Percentiles rank a stretch among this genome's conserved stretches.
phyloP scores from a whole-genome alignment of 768 basidiomycete genomes.

The Gyrodon lividus region DNA sequence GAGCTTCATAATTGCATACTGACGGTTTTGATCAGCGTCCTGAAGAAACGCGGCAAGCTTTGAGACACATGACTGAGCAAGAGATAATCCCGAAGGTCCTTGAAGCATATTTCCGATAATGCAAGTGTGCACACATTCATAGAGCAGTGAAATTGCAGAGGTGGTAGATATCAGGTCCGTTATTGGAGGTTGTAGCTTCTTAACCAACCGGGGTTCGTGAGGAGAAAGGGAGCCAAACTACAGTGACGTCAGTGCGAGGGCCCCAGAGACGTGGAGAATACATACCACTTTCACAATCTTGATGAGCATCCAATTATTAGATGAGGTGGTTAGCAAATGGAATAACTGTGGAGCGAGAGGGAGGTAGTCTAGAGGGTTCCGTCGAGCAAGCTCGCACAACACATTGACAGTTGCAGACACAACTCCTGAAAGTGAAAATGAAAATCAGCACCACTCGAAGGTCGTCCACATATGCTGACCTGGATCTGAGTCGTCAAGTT shows the following conservation, averaged over 20 bases:
- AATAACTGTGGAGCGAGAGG: constrained; percentile 90
- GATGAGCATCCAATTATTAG: constrained; percentile 99
- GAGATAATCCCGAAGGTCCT: constrained; percentile 66
- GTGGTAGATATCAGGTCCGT: constrained; percentile 96
- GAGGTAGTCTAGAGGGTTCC: constrained; percentile 78
- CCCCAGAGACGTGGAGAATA: background rate
- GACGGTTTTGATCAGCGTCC: constrained; percentile 94
- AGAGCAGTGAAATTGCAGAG: constrained; percentile 90
- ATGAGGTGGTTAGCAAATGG: constrained; percentile 87
- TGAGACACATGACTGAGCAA: constrained; percentile 87
- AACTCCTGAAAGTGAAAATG: constrained; percentile 65
- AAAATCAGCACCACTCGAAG: background rate
- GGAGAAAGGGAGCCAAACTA: constrained; percentile 95
- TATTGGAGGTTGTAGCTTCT: constrained; percentile 91
- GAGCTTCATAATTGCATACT: constrained; percentile 34
- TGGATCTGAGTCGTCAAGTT: constrained; percentile 74
- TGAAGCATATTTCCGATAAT: constrained; percentile 97
- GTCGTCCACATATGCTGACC: constrained; percentile 37
- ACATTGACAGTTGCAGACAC: constrained; percentile 94
- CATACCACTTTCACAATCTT: constrained; percentile 94
- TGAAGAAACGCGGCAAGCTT: constrained; percentile 91
- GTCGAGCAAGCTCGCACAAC: constrained; percentile 85
- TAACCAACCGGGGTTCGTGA: constrained; percentile 88
- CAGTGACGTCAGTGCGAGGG: background rate
- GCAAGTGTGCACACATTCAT: constrained; percentile 98